Percentiles rank a stretch among this genome's conserved stretches.
These are phyloP conservation scores for Leishmania gerbilli DNA, from an alignment of 208 protist species.

Conservation along the genomic window DNA sequence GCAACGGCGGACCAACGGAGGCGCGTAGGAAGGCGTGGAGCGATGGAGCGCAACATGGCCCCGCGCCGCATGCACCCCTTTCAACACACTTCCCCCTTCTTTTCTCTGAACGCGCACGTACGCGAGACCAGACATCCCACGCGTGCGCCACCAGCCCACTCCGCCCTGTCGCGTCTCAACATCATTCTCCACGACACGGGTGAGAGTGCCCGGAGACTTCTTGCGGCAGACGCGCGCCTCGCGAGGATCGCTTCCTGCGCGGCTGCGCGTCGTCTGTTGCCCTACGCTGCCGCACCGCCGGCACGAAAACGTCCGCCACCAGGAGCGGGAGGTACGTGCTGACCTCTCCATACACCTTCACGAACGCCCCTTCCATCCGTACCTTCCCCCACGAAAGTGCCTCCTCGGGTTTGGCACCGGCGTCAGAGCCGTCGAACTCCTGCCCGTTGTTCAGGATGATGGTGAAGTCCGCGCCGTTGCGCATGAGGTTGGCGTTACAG, in stretches of 20 bases:
- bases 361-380: slow-evolving; percentile 90
- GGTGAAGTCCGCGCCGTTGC: slow-evolving; percentile 99
- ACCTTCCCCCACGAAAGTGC: slow-evolving; percentile 99
- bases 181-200: not conserved
- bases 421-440: slow-evolving; percentile 99
- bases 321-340: slow-evolving; percentile 98
- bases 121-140: not conserved
- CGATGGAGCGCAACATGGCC: not conserved
- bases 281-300: slow-evolving; percentile 45
- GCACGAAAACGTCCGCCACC: slow-evolving; percentile 95
- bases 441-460: slow-evolving; percentile 98
- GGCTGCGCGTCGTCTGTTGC: not conserved
- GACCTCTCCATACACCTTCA: slow-evolving; percentile 99
- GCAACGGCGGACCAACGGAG: not conserved
- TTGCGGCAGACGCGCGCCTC: not conserved
- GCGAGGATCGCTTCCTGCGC: not conserved
- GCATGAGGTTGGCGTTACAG: slow-evolving; percentile 99
- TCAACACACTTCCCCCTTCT: not conserved
- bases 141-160: not conserved
- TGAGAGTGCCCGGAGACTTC: not conserved
- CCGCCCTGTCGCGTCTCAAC: not conserved
- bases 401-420: slow-evolving; percentile 98
- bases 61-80: not conserved
- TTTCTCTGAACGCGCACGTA: not conserved
- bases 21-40: not conserved